Conservation (phyloP, 2,329 filamentous ascomycete genomes). For the Hymenoscyphus linearis region DNA sequence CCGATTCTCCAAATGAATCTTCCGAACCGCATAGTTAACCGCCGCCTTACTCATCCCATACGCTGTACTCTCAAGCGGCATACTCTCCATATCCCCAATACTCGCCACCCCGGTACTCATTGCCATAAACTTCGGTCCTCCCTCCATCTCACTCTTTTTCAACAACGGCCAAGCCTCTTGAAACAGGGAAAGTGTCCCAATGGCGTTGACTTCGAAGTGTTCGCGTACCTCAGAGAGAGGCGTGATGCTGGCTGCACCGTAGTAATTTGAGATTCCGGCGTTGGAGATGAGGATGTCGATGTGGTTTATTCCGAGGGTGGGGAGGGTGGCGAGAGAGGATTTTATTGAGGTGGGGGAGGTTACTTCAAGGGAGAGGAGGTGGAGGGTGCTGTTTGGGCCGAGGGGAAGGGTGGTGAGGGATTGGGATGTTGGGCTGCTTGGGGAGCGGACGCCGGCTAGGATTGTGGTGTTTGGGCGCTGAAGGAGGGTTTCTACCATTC, state of each 20-base stretch:
- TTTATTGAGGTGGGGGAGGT: slow-evolving; percentile 32
- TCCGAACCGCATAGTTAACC: slow-evolving; percentile 32
- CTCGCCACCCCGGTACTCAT: slow-evolving; percentile 27
- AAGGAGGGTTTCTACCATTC: slow-evolving; percentile 23
- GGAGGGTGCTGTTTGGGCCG: slow-evolving; percentile 33
- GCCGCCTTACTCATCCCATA: slow-evolving; percentile 40
- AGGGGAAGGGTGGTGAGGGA: slow-evolving; percentile 35
- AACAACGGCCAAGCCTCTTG: slow-evolving; percentile 40
- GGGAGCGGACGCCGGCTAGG: slow-evolving; percentile 36
- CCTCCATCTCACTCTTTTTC: slow-evolving; percentile 22
- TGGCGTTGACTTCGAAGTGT: slow-evolving; percentile 40
- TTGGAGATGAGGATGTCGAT: slow-evolving; percentile 50
- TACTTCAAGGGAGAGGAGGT: slow-evolving; percentile 41
- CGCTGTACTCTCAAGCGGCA: slow-evolving; percentile 18
- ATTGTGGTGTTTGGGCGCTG: slow-evolving; percentile 15
- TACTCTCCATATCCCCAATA: slow-evolving; percentile 15
- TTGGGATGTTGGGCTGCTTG: slow-evolving; percentile 23
- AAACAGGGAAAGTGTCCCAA: slow-evolving; percentile 39
- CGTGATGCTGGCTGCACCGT: slow-evolving; percentile 30
- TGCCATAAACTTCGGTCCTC: slow-evolving; percentile 34
- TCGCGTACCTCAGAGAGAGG: slow-evolving; percentile 34
- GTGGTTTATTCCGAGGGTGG: slow-evolving; percentile 33
- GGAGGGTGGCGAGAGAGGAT: slow-evolving; percentile 32
- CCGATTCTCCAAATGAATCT: slow-evolving; percentile 34
- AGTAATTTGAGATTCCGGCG: slow-evolving; percentile 38